Base-by-base conservation (phyloP, 2,329 filamentous ascomycete species). In the Exophiala alcalophila region DNA sequence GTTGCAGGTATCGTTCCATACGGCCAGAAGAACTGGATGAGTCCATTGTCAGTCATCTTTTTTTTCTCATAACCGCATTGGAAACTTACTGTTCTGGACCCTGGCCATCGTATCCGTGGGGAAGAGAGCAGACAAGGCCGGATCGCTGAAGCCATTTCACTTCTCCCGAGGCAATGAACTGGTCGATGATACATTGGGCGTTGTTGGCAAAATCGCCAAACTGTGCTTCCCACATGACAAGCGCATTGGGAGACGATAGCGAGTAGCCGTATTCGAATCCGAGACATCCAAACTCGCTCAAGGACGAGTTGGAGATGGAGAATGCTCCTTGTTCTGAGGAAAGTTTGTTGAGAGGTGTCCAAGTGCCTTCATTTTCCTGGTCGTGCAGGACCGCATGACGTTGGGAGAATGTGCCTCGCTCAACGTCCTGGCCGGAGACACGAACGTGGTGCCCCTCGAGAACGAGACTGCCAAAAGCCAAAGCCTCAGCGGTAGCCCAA, bases 161-260 rank as follows among this genome's bases (percentile, higher is more conserved):
- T 72, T 98, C 92, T 63, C 92, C 92, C 50, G 92, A 96, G 36
- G 92, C 91, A 59, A 98, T 84, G 71, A 98, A 98, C 70, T 98
- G 92, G 67, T 98, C 92, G 62, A 98, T 94, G 68, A 98, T 94
- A 66, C 89, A 94, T 71, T 98, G 92, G 29, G 92, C 91, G 62
- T 96, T 98, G 78, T 98, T 98, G 76, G 92, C 92, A 61, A 98
- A 98, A 70, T 98, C 92, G 76, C 92, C 92, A 61, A 98, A 98
- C 69, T 98, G 92, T 25, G 92, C 92, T 72, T 98, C 92, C 92
- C 92, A 98, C 82, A 98, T 94, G 58, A 98, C 91, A 18, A 98
- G 80, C 25, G 92, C 91, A 64, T 96, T 94, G 44, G 92, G 92
- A 20, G 92, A 97, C 19, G 90, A 94, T 49, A 98, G 73, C 3